These are phyloP conservation scores for Paramarasmius palmivorus DNA, from an alignment of 1,284 basidiomycete genomes.

Conservation along the genomic window DNA sequence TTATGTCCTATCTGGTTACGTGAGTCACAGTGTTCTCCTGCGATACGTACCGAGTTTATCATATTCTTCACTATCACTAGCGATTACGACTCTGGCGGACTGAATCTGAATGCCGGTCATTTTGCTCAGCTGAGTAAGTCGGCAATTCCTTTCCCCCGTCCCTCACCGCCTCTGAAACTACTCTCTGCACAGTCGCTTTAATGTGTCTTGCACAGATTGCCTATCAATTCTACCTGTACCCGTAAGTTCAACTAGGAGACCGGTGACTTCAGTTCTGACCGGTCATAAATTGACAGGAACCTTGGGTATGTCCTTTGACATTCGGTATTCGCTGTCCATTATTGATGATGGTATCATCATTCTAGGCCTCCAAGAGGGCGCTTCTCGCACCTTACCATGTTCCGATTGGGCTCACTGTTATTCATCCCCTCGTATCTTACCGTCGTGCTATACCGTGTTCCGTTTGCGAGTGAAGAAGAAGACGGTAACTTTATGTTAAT, in stretches of 20 bases:
- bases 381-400: conserved; percentile 84
- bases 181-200: conserved; percentile 55
- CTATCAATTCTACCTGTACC: conserved; percentile 86
- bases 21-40: conserved; percentile 39
- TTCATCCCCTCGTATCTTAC: conserved; percentile 80
- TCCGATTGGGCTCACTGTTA: conserved; percentile 73
- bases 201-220: conserved; percentile 82
- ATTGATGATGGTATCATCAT: neutral
- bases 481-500: conserved; percentile 72
- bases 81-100: conserved; percentile 68
- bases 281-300: conserved; percentile 39
- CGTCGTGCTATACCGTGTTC: conserved; percentile 64
- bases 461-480: conserved; percentile 59
- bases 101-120: conserved; percentile 76
- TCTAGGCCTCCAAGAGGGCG: conserved; percentile 50
- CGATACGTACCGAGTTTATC: conserved; percentile 7
- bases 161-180: conserved; percentile 20
- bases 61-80: conserved; percentile 42
- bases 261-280: conserved; percentile 18
- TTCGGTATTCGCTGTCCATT: neutral
- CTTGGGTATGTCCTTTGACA: conserved; percentile 46
- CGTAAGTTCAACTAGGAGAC: conserved; percentile 48
- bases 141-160: neutral
- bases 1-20: conserved; percentile 83
- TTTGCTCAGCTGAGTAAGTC: conserved; percentile 79